These are phyloP conservation scores for Didymella arachidicola DNA, from an alignment of 2,329 filamentous ascomycete genomes.

Conservation along the genomic window DNA sequence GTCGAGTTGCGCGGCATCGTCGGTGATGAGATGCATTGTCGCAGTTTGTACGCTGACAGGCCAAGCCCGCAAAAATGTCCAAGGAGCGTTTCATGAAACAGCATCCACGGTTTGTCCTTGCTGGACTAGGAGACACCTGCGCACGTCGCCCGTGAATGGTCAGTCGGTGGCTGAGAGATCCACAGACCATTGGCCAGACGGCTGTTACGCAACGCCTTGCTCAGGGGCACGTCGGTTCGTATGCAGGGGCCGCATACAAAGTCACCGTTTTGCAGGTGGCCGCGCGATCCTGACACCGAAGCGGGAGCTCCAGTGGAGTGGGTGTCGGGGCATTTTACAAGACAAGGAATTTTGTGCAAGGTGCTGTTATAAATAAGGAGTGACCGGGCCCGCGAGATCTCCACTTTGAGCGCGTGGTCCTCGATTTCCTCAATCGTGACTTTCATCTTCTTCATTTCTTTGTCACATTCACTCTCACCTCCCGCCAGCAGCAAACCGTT, in stretches of 20 bases:
- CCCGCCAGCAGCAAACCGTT: conserved; percentile 4
- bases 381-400: conserved; percentile 16
- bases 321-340: conserved; percentile 23
- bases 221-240: conserved; percentile 34
- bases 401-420: conserved; percentile 19
- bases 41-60: conserved; percentile 14
- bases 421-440: conserved; percentile 9
- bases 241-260: conserved; percentile 23
- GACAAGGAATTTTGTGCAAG: conserved; percentile 29
- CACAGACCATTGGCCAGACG: conserved; percentile 38
- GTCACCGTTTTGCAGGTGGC: conserved; percentile 21
- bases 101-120: conserved; percentile 24
- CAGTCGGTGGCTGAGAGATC: conserved; percentile 22
- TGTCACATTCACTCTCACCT: conserved; percentile 16
- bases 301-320: conserved; percentile 25
- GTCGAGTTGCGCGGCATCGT: not conserved
- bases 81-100: conserved; percentile 39
- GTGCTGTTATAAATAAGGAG: conserved; percentile 22
- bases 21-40: conserved; percentile 10
- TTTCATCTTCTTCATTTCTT: conserved; percentile 17
- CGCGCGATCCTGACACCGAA: conserved; percentile 22
- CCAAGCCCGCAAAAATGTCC: conserved; percentile 20
- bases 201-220: conserved; percentile 20
- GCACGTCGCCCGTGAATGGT: conserved; percentile 25
- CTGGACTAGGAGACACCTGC: conserved; percentile 29